Percentiles rank a stretch among this genome's conserved stretches.
phyloP scores from a whole-genome alignment of 2,329 filamentous ascomycete genomes.

The Colletotrichum higginsianum region DNA sequence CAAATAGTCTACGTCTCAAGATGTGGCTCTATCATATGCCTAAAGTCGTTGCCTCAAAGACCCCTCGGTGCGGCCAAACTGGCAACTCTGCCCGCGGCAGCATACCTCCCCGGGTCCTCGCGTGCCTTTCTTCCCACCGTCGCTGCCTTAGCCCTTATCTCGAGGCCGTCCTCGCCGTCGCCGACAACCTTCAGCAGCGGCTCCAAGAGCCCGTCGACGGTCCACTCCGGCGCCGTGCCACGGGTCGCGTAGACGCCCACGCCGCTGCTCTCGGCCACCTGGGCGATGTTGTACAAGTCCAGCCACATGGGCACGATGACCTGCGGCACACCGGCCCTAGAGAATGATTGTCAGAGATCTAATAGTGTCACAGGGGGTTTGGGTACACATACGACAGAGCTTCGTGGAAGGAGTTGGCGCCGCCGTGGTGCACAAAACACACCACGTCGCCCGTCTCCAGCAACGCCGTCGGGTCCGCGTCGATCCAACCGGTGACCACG shows the following conservation, averaged over 20 bases:
- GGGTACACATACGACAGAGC: no score
- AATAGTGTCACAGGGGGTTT: no score
- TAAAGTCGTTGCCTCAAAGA: no score
- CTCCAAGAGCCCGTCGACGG: slow-evolving; percentile 46
- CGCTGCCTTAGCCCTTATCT: no score
- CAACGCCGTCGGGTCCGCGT: slow-evolving; percentile 51
- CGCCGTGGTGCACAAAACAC: slow-evolving; percentile 57
- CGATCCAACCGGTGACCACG: slow-evolving; percentile 47
- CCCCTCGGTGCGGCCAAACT: no score
- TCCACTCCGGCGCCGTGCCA: slow-evolving; percentile 51
- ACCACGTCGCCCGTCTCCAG: slow-evolving; percentile 54
- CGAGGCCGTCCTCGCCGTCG: slow-evolving; percentile 1
- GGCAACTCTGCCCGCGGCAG: no score
- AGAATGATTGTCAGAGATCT: background rate
- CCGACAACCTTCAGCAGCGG: slow-evolving; percentile 47
- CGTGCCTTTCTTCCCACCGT: no score
- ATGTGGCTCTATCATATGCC: no score
- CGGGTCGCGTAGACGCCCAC: slow-evolving; percentile 58
- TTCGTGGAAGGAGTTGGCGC: slow-evolving; percentile 60
- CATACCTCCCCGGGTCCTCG: no score
- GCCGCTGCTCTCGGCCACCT: slow-evolving; percentile 57
- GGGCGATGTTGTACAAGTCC: slow-evolving; percentile 62
- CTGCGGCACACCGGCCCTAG: slow-evolving; percentile 60
- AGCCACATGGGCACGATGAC: slow-evolving; percentile 62
- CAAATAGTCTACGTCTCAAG: no score